Percentiles rank a stretch among this genome's conserved stretches.
Evolutionary conservation across 2,329 filamentous ascomycete genomes (phyloP).

Genomic region (Sporothrix phasma): DNA sequence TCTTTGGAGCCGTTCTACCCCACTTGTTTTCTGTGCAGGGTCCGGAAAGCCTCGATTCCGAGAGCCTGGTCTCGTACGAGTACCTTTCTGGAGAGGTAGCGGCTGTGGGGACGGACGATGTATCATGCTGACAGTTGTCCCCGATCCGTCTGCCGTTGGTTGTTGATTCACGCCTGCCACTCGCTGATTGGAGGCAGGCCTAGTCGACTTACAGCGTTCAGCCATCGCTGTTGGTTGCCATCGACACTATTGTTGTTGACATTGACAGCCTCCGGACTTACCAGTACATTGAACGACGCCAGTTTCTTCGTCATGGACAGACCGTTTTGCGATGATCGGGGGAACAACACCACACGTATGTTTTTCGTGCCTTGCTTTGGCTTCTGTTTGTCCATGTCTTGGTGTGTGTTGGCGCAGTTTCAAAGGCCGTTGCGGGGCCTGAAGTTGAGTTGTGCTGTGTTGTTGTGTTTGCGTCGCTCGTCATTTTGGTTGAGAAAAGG

Average conservation of each 20-base stretch:
- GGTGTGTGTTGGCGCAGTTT: neutral
- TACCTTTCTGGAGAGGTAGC: neutral
- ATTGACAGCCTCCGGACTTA: neutral
- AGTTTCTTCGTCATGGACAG: neutral
- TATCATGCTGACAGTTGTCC: neutral
- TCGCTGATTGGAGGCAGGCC: neutral
- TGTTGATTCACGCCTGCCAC: neutral
- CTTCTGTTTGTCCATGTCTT: neutral
- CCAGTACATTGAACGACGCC: neutral
- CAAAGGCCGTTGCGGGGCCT: neutral
- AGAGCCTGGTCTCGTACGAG: constrained; percentile 9
- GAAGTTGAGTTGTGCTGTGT: neutral
- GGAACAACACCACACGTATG: neutral
- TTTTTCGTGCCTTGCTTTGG: neutral
- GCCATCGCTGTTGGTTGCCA: neutral
- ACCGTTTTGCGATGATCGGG: neutral
- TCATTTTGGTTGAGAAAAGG: constrained; percentile 4
- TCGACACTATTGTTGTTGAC: neutral
- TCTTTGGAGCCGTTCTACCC: neutral
- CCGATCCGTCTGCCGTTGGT: neutral
- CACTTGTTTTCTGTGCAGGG: neutral
- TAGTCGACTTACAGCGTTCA: neutral
- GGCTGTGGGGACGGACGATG: constrained; percentile 1
- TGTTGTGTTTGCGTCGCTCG: neutral
- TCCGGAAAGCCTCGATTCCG: neutral